Evolutionary conservation across 768 basidiomycete species (phyloP).

Genomic region (Boletus barrowsii): DNA sequence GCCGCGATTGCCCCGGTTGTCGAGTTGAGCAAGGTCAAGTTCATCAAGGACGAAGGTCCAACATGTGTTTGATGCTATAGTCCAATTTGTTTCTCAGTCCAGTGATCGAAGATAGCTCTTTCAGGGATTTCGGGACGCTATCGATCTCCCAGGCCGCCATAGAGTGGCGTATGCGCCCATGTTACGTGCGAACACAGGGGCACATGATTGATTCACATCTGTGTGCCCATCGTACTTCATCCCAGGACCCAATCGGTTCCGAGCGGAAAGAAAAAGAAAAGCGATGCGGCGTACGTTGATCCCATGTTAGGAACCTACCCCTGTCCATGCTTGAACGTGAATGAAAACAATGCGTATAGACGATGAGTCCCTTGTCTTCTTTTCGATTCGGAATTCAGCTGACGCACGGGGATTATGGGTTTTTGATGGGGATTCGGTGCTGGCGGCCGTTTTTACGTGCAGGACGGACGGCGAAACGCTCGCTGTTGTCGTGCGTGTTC

Average conservation of each 20-base stretch:
- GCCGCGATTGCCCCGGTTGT: neutral
- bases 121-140: neutral
- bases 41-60: neutral
- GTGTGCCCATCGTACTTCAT: neutral
- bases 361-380: constrained; percentile 3
- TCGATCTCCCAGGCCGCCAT: neutral
- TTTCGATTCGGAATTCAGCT: neutral
- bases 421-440: constrained; percentile 8
- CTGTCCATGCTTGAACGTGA: neutral
- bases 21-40: neutral
- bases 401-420: constrained; percentile 8
- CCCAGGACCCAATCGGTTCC: constrained; percentile 11
- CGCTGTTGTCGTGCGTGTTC: constrained; percentile 5
- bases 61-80: neutral
- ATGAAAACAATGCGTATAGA: constrained; percentile 5
- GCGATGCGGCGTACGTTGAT: constrained; percentile 12
- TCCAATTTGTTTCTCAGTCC: neutral
- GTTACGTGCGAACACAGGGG: constrained; percentile 9
- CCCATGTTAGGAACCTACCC: neutral
- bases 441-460: constrained; percentile 22
- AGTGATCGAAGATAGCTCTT: neutral
- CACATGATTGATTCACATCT: neutral
- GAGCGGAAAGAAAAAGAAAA: constrained; percentile 5
- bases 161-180: neutral
- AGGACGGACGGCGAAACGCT: constrained; percentile 1